Evolutionary conservation across 176 grass and related monocot species (phyloP), one percentile per base, ranked within the genome.

Genomic region (Juncus inflexus): DNA sequence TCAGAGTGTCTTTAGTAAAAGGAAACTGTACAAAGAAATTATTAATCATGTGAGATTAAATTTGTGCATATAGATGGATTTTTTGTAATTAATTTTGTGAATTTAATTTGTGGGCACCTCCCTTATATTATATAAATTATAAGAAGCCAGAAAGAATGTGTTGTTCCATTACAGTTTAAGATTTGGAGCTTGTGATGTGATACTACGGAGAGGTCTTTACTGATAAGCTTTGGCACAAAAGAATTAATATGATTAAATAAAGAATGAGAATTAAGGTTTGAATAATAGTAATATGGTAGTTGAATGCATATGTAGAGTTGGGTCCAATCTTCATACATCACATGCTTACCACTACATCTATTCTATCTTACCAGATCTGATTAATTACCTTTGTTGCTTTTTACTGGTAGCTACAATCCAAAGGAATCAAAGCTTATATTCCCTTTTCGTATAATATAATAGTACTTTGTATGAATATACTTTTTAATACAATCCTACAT

Each of bases 101-200:
- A 28, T 28, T 28, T 28, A 28, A 28, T 28, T 28, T 28, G 19
- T 28, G 19, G 19, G 19, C 1, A 0, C 19, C 19, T 28, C 19
- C 19, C 19, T 28, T 28, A 28, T 28, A 28, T 28, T 28, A 28
- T 28, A 28, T 28, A 28, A 28, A 28, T 1, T 28, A 28, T 28
- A 28, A 28, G 19, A 28, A 28, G 19, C n/a, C n/a, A n/a, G n/a
- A n/a, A n/a, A n/a, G n/a, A n/a, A n/a, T n/a, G n/a, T n/a, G n/a
- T n/a, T n/a, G n/a, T n/a, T n/a, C n/a, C n/a, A n/a, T n/a, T n/a
- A n/a, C n/a, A n/a, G n/a, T 38, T 19, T 39, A 67, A 52, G 55
- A 86, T 76, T 81, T 49, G 55, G 64, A 79, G 60, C 67, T 79
- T 79, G 69, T 42, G 61, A 65, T 52, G 4, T 52, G 69, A 13